These are phyloP conservation scores for Penicillium chermesinum DNA, from an alignment of 495 filamentous ascomycete species.

Conservation along the genomic window DNA sequence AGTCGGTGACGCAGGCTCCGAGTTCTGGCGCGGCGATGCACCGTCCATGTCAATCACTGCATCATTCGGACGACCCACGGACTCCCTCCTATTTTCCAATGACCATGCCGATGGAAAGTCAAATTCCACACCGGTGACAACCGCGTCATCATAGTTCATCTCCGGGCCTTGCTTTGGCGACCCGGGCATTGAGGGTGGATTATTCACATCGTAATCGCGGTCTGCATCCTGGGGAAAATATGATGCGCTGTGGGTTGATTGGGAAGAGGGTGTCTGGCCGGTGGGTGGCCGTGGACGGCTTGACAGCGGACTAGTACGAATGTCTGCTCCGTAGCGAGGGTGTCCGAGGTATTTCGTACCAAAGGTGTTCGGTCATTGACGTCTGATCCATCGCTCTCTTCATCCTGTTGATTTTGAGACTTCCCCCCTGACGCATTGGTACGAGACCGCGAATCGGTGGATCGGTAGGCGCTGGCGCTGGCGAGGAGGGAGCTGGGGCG, in stretches of 20 bases:
- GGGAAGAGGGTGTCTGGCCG: slow-evolving; percentile 28
- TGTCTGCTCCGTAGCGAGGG: slow-evolving; percentile 39
- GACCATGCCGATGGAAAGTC: slow-evolving; percentile 30
- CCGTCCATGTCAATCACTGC: slow-evolving; percentile 56
- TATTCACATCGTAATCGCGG: slow-evolving; percentile 78
- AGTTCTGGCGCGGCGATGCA: slow-evolving; percentile 15
- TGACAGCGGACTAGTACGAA: slow-evolving; percentile 25
- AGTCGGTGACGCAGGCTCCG: slow-evolving; percentile 9
- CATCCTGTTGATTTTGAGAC: slow-evolving; percentile 22
- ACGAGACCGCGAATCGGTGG: slow-evolving; percentile 21
- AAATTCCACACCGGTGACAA: slow-evolving; percentile 55
- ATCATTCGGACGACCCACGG: slow-evolving; percentile 38
- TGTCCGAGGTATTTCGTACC: slow-evolving; percentile 26
- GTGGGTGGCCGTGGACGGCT: slow-evolving; percentile 28
- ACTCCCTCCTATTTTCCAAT: slow-evolving; percentile 32
- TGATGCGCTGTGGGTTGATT: slow-evolving; percentile 24
- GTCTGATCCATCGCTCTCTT: slow-evolving; percentile 50
- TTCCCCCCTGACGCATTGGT: slow-evolving; percentile 27
- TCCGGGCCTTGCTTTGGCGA: slow-evolving; percentile 58
- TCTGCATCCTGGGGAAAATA: slow-evolving; percentile 24
- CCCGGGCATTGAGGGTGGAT: slow-evolving; percentile 88
- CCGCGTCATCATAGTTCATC: slow-evolving; percentile 73
- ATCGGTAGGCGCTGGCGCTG: slow-evolving; percentile 21
- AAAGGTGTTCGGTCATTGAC: slow-evolving; percentile 40
- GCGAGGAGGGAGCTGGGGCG: slow-evolving; percentile 31